A percentile compares a stretch with the other conserved stretches of the same genome.
Evolutionary conservation across 805 yeast genomes (phyloP).

Genomic region (Cyberlindnera euphorbiae): DNA sequence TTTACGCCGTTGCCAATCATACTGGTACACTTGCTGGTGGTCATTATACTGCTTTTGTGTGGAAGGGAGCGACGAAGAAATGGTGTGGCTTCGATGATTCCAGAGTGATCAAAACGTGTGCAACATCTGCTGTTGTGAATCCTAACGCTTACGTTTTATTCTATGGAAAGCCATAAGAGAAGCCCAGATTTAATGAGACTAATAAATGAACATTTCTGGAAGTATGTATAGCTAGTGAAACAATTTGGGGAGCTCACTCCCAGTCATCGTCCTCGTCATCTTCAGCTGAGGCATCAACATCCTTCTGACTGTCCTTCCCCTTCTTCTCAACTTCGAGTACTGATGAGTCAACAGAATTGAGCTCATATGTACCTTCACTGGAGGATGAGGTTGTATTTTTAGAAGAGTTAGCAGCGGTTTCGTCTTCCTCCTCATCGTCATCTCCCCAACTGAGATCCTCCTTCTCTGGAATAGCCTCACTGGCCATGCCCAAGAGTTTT

Average conservation of each 20-base stretch:
- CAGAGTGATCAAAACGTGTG: conserved; percentile 49
- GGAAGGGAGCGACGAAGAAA: conserved; percentile 45
- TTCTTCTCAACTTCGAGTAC: conserved; percentile 29
- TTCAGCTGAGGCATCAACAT: conserved; percentile 19
- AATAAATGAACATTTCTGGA: not conserved
- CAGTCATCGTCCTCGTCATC: conserved; percentile 48
- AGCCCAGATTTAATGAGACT: too few species aligned
- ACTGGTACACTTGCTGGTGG: conserved; percentile 80
- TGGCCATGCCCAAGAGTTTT: conserved; percentile 31
- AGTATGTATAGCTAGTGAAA: not conserved
- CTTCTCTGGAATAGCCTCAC: conserved; percentile 3
- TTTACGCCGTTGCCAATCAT: conserved; percentile 82
- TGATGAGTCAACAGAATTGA: conserved; percentile 34
- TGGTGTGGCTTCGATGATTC: conserved; percentile 89
- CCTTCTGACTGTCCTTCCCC: conserved; percentile 1
- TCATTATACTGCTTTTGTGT: conserved; percentile 80
- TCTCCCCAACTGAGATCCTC: conserved; percentile 18
- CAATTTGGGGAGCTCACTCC: conserved; percentile 36
- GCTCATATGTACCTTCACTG: conserved; percentile 35
- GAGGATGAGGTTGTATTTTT: conserved; percentile 26
- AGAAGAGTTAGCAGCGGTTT: conserved; percentile 4
- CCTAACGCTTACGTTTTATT: conserved; percentile 81
- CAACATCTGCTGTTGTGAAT: conserved; percentile 52
- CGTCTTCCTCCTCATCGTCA: conserved; percentile 18
- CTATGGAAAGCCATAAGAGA: conserved; percentile 48